Base-by-base conservation (phyloP, 805 yeast species). In the Saccharomycopsis sp. region DNA sequence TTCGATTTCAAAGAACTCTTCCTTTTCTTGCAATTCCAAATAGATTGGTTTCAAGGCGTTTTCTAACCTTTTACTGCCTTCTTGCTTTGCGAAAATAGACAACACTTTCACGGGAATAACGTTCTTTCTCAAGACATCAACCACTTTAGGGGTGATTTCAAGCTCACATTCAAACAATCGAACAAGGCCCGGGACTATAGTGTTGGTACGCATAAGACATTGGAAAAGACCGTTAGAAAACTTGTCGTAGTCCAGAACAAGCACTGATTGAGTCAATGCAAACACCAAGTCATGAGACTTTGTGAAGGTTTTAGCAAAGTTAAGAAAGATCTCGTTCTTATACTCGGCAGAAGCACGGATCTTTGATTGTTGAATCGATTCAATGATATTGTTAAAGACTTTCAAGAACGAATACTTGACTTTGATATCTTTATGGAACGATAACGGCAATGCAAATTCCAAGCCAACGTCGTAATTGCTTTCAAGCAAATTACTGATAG, bases 81-180 rank as follows among this genome's bases (percentile, higher is more conserved):
- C 79, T 19, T 79, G 74, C 64, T 84, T 81, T 0, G 94, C 88
- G 65, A 85, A 84, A n/a, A 88, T 75, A 0, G 93, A 85, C 56
- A 89, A 74, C 57, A 89, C 77, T 65, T 92, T 80, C 0, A 96
- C 89, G 35, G 94, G 87, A 42, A 89, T 86, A 56, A 92, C 85
- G 68, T 90, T 90, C 56, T 94, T 80, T 66, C 97, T 78, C 64
- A 90, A 76, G 35, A 89, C 81, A 66, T 89, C 62, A 25, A 55
- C 51, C 15, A n/a, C n/a, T 44, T 24, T 22, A 17, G 19, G 50
- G 29, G 41, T 29, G n/a, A 54, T 62, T 56, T 58, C 51, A 62
- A 58, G 14, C 62, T 62, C 57, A 56, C 66, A 66, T 58, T 66
- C 61, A n/a, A 58, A 25, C 34, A 60, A 42, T n/a, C 55, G 59